Evolutionary conservation across 1,139 yeast genomes (phyloP), one percentile per base, ranked within the genome.

Genomic region (Chernovozyma aurita): DNA sequence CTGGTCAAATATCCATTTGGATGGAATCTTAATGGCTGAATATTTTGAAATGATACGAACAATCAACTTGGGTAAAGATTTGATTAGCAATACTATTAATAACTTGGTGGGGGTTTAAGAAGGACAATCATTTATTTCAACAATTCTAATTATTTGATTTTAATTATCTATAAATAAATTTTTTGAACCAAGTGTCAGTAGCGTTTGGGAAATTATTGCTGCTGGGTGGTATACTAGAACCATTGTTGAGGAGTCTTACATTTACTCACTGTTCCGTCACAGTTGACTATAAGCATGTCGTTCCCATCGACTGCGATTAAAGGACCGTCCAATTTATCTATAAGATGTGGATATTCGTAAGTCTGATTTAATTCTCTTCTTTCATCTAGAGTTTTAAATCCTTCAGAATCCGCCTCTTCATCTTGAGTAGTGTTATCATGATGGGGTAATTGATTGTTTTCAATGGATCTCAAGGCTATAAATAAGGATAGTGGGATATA

Each of bases 401-500:
- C 17, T 21, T 34, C 37, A n/a, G 31, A 33, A 13, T 31, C 40
- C 18, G 38, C 45, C 28, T 43, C 49, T 20, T 42, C 48, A 12
- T 37, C 38, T 17, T 28, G 24, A 2, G 26, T 20, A 5, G 36
- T 32, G 13, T 35, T 33, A 13, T 37, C 30, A 18, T 40, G 42
- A 27, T 47, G 39, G 11, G 46, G 40, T 17, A 41, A 28, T 21
- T 47, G 45, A 36, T 49, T 46, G 35, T 47, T 53, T 28, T 59
- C 56, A 31, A 68, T 65, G 0, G 74, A 63, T 35, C 95, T 73
- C 38, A 92, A 66, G 0, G 98, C 97, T 53, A 92, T 90, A 54
- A 85, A 90, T 42, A 78, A 75, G 4, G 90, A 78, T 38, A 92
- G 63, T 1, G 97, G 97, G 31, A 81, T 70, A 47, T 86, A 85